Evolutionary conservation across 2,329 filamentous ascomycete genomes (phyloP), one percentile per base, ranked within the genome.

Genomic region (Penicillium oxalicum): DNA sequence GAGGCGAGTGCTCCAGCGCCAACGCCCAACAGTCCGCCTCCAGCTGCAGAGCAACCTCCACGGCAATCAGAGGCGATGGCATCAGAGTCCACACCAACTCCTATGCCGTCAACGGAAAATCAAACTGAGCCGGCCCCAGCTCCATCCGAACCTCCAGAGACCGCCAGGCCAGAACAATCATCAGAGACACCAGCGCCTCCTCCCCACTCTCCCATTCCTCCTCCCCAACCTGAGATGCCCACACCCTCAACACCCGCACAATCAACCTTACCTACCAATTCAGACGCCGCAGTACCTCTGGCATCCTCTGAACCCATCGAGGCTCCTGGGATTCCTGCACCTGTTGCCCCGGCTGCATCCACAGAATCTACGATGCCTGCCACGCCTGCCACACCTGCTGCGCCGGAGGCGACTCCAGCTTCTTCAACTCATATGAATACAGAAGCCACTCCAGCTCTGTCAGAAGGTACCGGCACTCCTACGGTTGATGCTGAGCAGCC

Each of bases 1-100:
- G 56, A 56, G 29, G 37, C 47, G 40, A 58, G 51, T 53, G 49
- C 54, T 49, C 51, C 55, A 41, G 48, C 47, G 42, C 39, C 48
- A 37, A 41, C 49, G 48, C 40, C 44, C n/a, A 44, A 25, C n/a
- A 50, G 52, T 37, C 44, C 59, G 37, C 44, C 58, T 35, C 46
- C 52, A 6, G 54, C 60, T 27, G 49, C 48, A 41, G 57, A 55
- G 37, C 58, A 59, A 36, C 38, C 43, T 34, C 8, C 48, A 34
- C 49, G 51, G 25, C 42, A 47, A 41, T 36, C 39, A 11, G 32
- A 45, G 9, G 26, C 53, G 27, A 42, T 47, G 34, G 46, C 49
- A 29, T 35, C 49, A 32, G 56, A 58, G 33, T 45, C 50, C 37
- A 48, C 50, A 38, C 50, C 46, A 11, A 27, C 24, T 8, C 9